Base-by-base conservation (phyloP, 2,329 filamentous ascomycete genomes). In the Triangularia setosa region DNA sequence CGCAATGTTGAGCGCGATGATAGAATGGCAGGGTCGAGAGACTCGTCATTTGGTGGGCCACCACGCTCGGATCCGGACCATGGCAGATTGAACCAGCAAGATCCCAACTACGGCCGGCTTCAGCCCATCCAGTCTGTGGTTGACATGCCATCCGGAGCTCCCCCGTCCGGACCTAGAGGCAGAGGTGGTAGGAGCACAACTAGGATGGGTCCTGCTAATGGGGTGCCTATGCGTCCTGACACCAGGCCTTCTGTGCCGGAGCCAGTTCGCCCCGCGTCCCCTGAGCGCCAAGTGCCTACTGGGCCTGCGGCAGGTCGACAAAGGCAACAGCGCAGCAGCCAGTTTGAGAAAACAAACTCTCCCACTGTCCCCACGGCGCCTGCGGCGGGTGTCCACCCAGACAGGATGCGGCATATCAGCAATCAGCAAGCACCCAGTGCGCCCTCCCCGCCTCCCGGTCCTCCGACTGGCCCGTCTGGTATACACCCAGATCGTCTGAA, bases 81-180 rank as follows among this genome's bases (percentile, higher is more conserved):
- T 68, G 79, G 79, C 40, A 78, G 81, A 67, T 69, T 81, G 21
- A 79, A 77, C 62, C 81, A 84, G 65, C 82, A 86, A 68, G 86
- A 89, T 72, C 83, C 84, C 16, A 86, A 84, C 63, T 88, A 88
- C 69, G 87, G 87, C 27, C 84, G 87, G 1, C 78, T 89, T 57
- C 88, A 85, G 66, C 76, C 82, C 1, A 80, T 83, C 58, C 78
- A 81, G 58, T 78, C 79, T 24, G 74, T 79, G 30, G 70, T 71
- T 27, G 80, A 74, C 74, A 78, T 83, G 48, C 85, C 85, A 3
- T n/a, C 21, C 21, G 82, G 82, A n/a, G 86, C 84, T 1, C 85
- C 86, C 81, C 59, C 83, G 79, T 68, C 82, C 80, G 70, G 83
- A 79, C 64, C 78, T 76, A 65, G 80, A 76, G 69, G 75, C 75